These are phyloP conservation scores for Epichloe typhina DNA, from an alignment of 2,329 filamentous ascomycete species.

Conservation along the genomic window DNA sequence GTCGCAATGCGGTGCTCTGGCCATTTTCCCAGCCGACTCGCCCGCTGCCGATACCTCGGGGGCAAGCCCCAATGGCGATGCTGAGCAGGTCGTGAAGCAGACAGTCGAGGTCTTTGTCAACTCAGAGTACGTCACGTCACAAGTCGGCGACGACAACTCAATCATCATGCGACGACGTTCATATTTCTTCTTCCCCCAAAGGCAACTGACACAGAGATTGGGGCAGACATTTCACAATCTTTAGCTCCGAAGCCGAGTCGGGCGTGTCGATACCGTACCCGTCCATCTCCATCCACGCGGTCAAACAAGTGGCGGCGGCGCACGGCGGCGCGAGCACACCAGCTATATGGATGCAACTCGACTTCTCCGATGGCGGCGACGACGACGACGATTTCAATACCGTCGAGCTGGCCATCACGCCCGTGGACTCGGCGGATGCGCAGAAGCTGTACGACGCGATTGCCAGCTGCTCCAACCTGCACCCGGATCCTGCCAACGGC, in stretches of 20 bases:
- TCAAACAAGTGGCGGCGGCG: slow-evolving; percentile 41
- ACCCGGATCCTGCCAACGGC: slow-evolving; percentile 53
- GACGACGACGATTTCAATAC: slow-evolving; percentile 52
- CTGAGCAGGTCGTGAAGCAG: slow-evolving; percentile 29
- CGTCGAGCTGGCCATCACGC: slow-evolving; percentile 55
- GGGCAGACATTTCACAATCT: slow-evolving; percentile 42
- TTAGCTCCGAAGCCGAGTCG: slow-evolving; percentile 40
- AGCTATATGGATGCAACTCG: slow-evolving; percentile 55
- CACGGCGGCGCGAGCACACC: slow-evolving; percentile 25
- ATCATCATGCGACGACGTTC: too few relatives aligned
- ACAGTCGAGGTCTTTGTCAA: slow-evolving; percentile 44
- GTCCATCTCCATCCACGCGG: slow-evolving; percentile 60
- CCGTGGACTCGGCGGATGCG: slow-evolving; percentile 22
- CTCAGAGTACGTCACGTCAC: slow-evolving; percentile 32
- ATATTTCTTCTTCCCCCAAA: accelerated
- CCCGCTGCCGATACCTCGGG: slow-evolving; percentile 14
- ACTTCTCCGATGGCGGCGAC: slow-evolving; percentile 44
- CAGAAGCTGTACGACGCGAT: slow-evolving; percentile 53
- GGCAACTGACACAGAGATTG: neutral
- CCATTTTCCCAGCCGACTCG: slow-evolving; percentile 34
- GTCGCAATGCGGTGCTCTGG: slow-evolving; percentile 40
- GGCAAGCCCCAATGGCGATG: slow-evolving; percentile 17
- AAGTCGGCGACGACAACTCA: too few relatives aligned
- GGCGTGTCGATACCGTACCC: slow-evolving; percentile 64
- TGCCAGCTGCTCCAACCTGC: slow-evolving; percentile 60